Conservation (phyloP, 768 basidiomycete genomes). For the Boletus reticulatus region DNA sequence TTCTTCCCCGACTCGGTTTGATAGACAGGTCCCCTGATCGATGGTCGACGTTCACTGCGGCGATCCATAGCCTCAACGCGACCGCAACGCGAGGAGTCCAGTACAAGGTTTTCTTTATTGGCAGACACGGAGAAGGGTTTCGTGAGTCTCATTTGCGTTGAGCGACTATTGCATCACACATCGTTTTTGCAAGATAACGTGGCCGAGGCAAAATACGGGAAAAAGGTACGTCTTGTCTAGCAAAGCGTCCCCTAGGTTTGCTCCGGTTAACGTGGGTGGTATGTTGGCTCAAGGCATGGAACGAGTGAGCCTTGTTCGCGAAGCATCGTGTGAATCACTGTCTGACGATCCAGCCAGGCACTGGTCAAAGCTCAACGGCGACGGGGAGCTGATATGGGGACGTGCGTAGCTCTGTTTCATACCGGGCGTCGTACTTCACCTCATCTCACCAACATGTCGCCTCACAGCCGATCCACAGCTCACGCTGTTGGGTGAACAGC, state of each 20-base stretch:
- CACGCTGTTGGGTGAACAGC: conserved; percentile 50
- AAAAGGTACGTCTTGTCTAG: conserved; percentile 24
- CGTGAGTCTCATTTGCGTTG: neutral
- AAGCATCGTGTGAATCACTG: no score
- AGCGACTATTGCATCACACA: neutral
- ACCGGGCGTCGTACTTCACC: neutral
- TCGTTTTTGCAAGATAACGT: conserved; percentile 56
- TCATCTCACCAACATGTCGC: neutral
- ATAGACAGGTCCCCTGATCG: conserved; percentile 33
- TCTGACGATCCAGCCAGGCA: conserved; percentile 35
- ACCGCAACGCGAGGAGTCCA: conserved; percentile 1
- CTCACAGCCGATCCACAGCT: conserved; percentile 41
- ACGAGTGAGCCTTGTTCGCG: neutral
- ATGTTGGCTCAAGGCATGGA: neutral
- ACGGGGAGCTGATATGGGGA: conserved; percentile 67
- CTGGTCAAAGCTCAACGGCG: conserved; percentile 36
- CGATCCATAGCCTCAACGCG: conserved; percentile 36
- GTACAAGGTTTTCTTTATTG: conserved; percentile 57
- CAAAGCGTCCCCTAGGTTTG: neutral
- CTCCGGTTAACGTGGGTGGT: neutral
- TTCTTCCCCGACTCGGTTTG: conserved; percentile 5
- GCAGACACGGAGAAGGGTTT: conserved; percentile 56
- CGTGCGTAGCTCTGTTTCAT: conserved; percentile 35
- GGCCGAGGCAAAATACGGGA: conserved; percentile 57
- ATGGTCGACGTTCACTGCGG: conserved; percentile 44